Base-by-base conservation (phyloP, 805 yeast genomes). In the Suhomyces pyralidae region DNA sequence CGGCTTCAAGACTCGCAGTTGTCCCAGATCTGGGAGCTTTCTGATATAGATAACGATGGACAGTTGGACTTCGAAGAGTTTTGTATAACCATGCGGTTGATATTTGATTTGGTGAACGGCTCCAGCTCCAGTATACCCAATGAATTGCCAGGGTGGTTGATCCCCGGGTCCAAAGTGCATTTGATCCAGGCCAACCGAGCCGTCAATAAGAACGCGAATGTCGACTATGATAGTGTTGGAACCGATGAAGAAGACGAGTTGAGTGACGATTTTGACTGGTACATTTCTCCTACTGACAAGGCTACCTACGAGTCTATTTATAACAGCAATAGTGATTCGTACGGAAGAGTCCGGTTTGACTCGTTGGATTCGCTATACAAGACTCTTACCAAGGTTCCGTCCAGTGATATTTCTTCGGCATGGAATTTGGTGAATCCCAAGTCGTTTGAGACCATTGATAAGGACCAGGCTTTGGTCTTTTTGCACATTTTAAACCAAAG, bases 351-450 rank as follows among this genome's bases (percentile, higher is more conserved):
- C 43, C 78, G 85, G 34, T 93, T 88, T 64, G 85, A 85, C 40
- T 78, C 92, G 1, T 75, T 94, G 53, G 73, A 80, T 9, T 86
- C 81, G 28, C 76, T 94, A 44, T 93, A 90, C 70, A 67, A 77
- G 40, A 81, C 90, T 19, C 80, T 93, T 52, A 68, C 71, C 32
- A 82, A 82, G 55, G 88, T 94, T 10, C 97, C 97, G 9, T 81
- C 84, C 51, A 80, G 92, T 4, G 99, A 92, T 67, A 79, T 91
- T 6, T 82, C 91, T 26, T 85, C 88, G 46, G 96, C 97, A 2
- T 94, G 99, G 98, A 90, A 90, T 67, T 74, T 94, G 53, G 96
- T 94, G 50, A 94, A 94, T 64, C 98, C 99, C 9, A 87, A 88
- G 63, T 84, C 87, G 51, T 83, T 84, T 49, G 90, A 86, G 62